Evolutionary conservation across 306 rosid species (phyloP).

Genomic region (Echinosophora koreensis): DNA sequence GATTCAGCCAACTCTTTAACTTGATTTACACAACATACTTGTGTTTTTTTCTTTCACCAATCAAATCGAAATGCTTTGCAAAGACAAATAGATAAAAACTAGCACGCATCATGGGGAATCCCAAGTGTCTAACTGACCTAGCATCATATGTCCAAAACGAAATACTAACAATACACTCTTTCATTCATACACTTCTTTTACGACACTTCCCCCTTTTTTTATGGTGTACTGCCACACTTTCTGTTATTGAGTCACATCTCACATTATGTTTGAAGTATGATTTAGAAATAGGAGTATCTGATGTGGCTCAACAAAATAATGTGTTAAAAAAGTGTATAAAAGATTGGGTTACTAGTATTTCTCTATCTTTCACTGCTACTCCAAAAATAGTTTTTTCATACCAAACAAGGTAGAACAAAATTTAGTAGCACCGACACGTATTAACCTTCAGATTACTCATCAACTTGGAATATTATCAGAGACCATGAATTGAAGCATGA

Average conservation of each 20-base stretch:
- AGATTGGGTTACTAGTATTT: no score
- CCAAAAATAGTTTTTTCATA: neutral
- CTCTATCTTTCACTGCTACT: neutral
- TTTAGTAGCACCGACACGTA: neutral
- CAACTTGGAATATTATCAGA: no score
- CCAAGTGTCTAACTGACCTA: neutral
- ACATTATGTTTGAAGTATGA: neutral
- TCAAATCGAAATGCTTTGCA: slow-evolving; percentile 18
- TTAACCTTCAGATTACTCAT: neutral
- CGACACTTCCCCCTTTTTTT: no score
- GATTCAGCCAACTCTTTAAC: slow-evolving; percentile 30
- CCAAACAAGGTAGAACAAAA: neutral
- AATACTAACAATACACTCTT: neutral
- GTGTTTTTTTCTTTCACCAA: neutral
- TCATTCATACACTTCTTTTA: neutral
- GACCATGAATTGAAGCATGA: slow-evolving; percentile 2
- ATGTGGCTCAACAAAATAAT: neutral
- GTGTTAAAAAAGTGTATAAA: no score
- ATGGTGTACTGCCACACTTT: no score
- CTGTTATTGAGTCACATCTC: neutral
- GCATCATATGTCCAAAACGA: neutral
- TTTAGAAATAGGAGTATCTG: neutral
- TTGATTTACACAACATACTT: neutral
- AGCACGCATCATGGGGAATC: neutral
- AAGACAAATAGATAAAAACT: neutral